Conservation (phyloP, 179 eudicot species). For the Drosera spatulata region DNA sequence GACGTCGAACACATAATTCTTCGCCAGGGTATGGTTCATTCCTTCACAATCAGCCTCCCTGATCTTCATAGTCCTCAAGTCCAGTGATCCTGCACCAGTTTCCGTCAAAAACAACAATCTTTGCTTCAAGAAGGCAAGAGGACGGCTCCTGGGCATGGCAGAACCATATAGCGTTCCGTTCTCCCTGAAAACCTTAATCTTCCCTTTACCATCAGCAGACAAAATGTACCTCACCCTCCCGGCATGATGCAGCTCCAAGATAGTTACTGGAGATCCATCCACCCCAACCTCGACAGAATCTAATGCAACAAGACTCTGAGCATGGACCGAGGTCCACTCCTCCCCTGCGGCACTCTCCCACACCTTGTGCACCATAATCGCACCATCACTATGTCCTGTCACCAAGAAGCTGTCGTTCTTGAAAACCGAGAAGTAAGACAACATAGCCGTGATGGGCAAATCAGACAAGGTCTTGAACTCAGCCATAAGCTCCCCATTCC, state of each 20-base stretch:
- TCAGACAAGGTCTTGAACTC: constrained; percentile 40
- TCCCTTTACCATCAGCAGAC: constrained; percentile 49
- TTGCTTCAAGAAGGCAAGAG: constrained; percentile 79
- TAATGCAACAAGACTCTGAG: constrained; percentile 30
- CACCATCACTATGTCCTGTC: constrained; percentile 78
- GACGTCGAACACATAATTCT: constrained; percentile 66
- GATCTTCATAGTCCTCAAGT: constrained; percentile 83
- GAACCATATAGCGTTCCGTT: constrained; percentile 61
- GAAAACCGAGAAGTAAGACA: constrained; percentile 57
- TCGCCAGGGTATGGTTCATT: constrained; percentile 49
- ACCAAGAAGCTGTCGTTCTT: constrained; percentile 75
- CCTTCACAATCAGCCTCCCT: constrained; percentile 86
- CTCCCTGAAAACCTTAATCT: constrained; percentile 56
- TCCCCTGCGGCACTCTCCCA: constrained; percentile 56
- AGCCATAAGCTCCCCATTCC: constrained; percentile 57
- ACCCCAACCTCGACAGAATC: constrained; percentile 21
- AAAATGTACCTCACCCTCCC: constrained; percentile 71
- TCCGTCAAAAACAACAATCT: constrained; percentile 74
- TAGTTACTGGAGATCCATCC: constrained; percentile 27
- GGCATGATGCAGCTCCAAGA: constrained; percentile 70
- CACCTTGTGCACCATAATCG: constrained; percentile 54
- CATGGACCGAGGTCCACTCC: constrained; percentile 36
- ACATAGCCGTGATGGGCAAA: constrained; percentile 55
- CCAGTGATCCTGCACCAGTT: constrained; percentile 89
- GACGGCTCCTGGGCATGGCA: constrained; percentile 56